A percentile compares a stretch with the other conserved stretches of the same genome.
These are phyloP conservation scores for Mitragyna speciosa DNA, from an alignment of 257 asterid species.

Conservation along the genomic window DNA sequence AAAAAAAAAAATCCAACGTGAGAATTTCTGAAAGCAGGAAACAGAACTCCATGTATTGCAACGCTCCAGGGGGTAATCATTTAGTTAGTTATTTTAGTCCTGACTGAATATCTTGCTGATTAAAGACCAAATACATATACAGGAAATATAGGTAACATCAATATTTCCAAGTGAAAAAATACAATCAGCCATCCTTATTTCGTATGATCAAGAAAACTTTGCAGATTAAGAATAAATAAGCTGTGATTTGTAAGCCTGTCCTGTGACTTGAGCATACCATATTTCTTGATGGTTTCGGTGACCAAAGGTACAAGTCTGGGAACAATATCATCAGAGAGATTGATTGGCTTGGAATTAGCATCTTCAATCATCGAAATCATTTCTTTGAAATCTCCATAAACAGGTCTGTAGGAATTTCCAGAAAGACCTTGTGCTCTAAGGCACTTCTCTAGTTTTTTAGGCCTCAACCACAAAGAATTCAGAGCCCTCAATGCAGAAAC, in stretches of 20 bases:
- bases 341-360: slow-evolving; percentile 24
- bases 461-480: slow-evolving; percentile 17
- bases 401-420: slow-evolving; percentile 22
- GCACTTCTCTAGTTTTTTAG: slow-evolving; percentile 19
- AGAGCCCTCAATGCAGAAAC: neutral
- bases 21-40: neutral
- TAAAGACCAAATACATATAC: neutral
- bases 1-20: neutral
- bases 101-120: neutral
- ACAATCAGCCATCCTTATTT: neutral
- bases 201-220: no score
- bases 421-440: slow-evolving; percentile 19
- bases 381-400: slow-evolving; percentile 24
- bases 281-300: slow-evolving; percentile 10
- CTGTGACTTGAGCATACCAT: slow-evolving; percentile 4
- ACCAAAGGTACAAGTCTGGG: slow-evolving; percentile 19
- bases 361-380: slow-evolving; percentile 14
- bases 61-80: neutral
- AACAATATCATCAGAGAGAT: slow-evolving; percentile 23
- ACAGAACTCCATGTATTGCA: no score
- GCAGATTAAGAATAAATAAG: neutral
- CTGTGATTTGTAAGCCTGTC: no score
- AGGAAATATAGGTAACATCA: neutral
- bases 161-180: neutral
- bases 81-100: neutral